phyloP scores from a whole-genome alignment of 192 early-diverging fungal species.

The Rhizophlyctis rosea region DNA sequence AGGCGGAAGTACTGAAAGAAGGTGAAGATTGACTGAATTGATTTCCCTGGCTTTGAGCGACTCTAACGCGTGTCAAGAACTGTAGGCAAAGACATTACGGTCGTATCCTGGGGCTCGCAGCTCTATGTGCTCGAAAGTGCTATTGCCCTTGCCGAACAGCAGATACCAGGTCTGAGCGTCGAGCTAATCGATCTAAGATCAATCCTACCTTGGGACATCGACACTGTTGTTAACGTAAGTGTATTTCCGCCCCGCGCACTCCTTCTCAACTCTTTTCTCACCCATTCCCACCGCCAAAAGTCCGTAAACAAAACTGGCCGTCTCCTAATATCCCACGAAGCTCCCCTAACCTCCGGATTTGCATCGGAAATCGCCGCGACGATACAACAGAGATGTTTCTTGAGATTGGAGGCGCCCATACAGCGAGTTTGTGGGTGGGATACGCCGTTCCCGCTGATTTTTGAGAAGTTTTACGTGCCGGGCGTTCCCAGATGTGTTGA shows the following conservation, averaged over 20 bases:
- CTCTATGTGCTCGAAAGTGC: constrained; percentile 92
- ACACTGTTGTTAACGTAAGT: constrained; percentile 70
- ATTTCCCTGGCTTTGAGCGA: not conserved
- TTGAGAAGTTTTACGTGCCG: constrained; percentile 93
- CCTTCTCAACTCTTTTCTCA: not conserved
- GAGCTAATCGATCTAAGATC: constrained; percentile 93
- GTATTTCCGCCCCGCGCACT: not conserved
- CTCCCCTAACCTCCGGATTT: constrained; percentile 85
- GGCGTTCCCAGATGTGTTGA: constrained; percentile 79
- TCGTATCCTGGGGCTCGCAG: constrained; percentile 90
- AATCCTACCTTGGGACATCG: constrained; percentile 88
- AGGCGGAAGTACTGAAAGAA: constrained; percentile 84
- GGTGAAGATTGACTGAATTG: too few species aligned
- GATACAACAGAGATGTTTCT: constrained; percentile 90
- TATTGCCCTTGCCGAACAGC: constrained; percentile 78
- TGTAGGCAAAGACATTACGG: constrained; percentile 81
- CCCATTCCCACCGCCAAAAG: constrained; percentile 5
- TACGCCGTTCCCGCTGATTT: constrained; percentile 89
- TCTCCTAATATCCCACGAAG: constrained; percentile 89
- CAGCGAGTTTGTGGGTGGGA: constrained; percentile 85
- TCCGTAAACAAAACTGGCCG: constrained; percentile 94
- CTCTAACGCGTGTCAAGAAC: not conserved
- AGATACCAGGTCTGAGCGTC: constrained; percentile 78
- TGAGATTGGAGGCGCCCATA: constrained; percentile 86
- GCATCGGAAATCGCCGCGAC: constrained; percentile 85